Evolutionary conservation across 805 yeast species (phyloP), one percentile per base, ranked within the genome.

Genomic region (Suhomyces sp.): DNA sequence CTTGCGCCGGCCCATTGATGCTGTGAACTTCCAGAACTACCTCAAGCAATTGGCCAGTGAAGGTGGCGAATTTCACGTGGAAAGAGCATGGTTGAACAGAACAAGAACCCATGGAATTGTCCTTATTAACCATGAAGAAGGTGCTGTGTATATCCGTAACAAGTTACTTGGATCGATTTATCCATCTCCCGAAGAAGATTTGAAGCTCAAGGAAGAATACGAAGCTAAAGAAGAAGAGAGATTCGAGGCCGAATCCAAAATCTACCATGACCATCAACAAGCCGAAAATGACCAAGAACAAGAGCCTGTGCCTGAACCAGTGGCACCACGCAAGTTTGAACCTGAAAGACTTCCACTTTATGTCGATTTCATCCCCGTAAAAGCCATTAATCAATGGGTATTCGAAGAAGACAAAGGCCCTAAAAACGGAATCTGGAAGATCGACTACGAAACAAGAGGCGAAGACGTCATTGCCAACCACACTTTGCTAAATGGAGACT

Each of bases 401-500:
- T 78, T 68, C 56, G 79, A 77, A 59, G 82, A 77, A 54, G 74
- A 70, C 50, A 64, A 62, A 41, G 78, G 76, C 10, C 80, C 82
- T 9, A 60, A 62, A 41, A 73, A 77, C 59, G 81, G 79, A 1
- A 60, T 73, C 46, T 78, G 82, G 81, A 69, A 69, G 48, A 61
- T 78, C n/a, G 67, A 68, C 15, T 77, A 72, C 54, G 68, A 64
- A 26, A 60, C 53, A 9, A 58, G 62, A 38, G 73, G 71, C 5
- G 73, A 71, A 9, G 74, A 68, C 40, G 66, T 61, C 35, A 59
- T 67, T 3, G 65, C 67, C 33, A 73, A 71, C 9, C 72, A 72
- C 55, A 70, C 65, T 44, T 62, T 72, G 13, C 59, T 67, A 36
- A 54, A 60, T 45, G 60, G 62, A 44, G 56, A 55, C 53, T 52